Base-by-base conservation (phyloP, 768 basidiomycete genomes). In the Suillus fuscotomentosus region DNA sequence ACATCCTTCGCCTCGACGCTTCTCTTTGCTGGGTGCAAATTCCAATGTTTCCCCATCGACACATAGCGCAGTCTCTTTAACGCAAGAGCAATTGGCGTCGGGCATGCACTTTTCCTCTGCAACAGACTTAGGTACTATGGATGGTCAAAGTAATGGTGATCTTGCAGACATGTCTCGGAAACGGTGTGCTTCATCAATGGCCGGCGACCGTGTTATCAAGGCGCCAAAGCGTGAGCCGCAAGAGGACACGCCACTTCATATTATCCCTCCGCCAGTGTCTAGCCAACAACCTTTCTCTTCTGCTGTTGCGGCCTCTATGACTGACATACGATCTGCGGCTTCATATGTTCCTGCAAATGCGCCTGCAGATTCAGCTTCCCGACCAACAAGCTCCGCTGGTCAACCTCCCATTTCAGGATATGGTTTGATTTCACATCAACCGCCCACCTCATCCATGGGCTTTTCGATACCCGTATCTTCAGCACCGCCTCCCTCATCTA, bases 121-220 rank as follows among this genome's bases (percentile, higher is more conserved):
- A 42, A 43, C 34, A 7, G 75, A 75, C 47, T 9, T 66, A 55
- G 60, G 27, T 34, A 22, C 53, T 17, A 22, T 73, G 47, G 75
- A 79, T 62, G 24, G 68, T 34, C 70, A 72, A 64, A 64, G 70
- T 59, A 65, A 65, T 68, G 69, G 68, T 54, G 77, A 81, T 67
- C 61, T 69, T 27, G 74, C 75, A 54, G 84, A 84, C 68, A 70
- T 77, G 53, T 79, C 84, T 56, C 82, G 83, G 39, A 84, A 84
- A 66, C 83, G 83, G 22, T 85, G 83, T 55, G 84, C 78, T 3
- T 83, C 83, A 4, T 80, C 84, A 43, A 74, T 81, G 66, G 78
- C 70, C 1, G 81, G 77, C 57, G 78, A 84, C 65, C 79, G 84
- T 43, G 77, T 75, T 50, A 72, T 80, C 55, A 84, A 84, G 66